phyloP scores from a whole-genome alignment of 805 yeast species.

The Kuraishia piskuri region DNA sequence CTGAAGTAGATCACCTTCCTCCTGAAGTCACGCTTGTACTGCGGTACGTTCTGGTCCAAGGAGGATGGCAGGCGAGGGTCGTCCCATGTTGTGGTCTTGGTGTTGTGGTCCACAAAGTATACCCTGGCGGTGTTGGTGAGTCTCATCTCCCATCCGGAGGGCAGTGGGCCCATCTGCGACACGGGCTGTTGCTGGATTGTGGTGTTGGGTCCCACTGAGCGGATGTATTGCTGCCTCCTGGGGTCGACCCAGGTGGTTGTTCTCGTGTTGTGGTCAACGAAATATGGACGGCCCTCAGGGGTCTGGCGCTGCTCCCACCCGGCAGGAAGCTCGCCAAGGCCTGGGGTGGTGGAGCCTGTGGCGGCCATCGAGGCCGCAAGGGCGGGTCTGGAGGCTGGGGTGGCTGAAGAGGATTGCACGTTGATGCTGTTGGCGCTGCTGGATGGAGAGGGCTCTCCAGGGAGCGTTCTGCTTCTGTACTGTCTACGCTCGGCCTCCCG shows the following conservation, averaged over 20 bases:
- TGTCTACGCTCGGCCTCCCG: conserved; percentile 88
- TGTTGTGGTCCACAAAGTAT: conserved; percentile 97
- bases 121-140: conserved; percentile 97
- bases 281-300: conserved; percentile 96
- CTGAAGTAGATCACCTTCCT: conserved; percentile 96
- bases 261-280: conserved; percentile 98
- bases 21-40: conserved; percentile 97
- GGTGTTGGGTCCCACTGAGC: conserved; percentile 1
- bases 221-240: conserved; percentile 83
- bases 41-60: conserved; percentile 96
- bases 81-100: conserved; percentile 99
- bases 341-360: conserved; percentile 87
- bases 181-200: conserved; percentile 2
- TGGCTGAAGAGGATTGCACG: conserved; percentile 35
- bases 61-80: conserved; percentile 98
- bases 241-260: conserved; percentile 99
- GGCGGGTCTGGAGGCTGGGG: conserved; percentile 35
- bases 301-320: conserved; percentile 99
- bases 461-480: conserved; percentile 84
- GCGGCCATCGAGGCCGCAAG: conserved; percentile 47
- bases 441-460: conserved; percentile 41
- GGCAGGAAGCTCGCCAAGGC: conserved; percentile 92
- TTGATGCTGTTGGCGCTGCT: conserved; percentile 37
- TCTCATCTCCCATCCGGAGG: conserved; percentile 99
- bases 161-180: conserved; percentile 29